Base-by-base conservation (phyloP, 2,329 filamentous ascomycete genomes). In the Clonostachys rhizophaga region DNA sequence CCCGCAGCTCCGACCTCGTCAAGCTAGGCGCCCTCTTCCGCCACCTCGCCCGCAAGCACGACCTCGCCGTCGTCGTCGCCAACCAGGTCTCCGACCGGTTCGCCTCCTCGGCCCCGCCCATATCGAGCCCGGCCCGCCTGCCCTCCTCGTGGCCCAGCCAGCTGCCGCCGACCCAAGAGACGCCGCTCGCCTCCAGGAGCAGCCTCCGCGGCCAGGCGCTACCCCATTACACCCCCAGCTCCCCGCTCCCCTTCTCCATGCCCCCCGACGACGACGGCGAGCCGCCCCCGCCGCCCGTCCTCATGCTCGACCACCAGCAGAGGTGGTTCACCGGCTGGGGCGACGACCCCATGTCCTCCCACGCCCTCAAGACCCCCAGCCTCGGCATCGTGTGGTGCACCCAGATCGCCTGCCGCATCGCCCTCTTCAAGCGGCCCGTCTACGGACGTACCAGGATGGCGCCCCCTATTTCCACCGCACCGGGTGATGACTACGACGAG, bases 51-150 rank as follows among this genome's bases (percentile, higher is more conserved):
- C 79, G 81, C 36, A 79, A 78, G 40, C 74, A 95, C 58, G 76
- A 86, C 53, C 73, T 96, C 42, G 91, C 91, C 20, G 77, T 99
- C 30, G 91, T 99, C 1, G 87, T 96, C 4, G 88, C 92, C 6
- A 99, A 99, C 62, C 94, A 99, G 66, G 92, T 99, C 33, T 88
- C 89, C 6, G 94, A 99, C 67, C 85, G 91, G 5, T 95, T 99
- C 56, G 53, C 59, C 46, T 59, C 59, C 7, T 47, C 46, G 44
- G 55, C 53, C 44, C 43, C 53, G 37, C 40, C 36, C 12, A 16
- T 44, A 16, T 20, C 24, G 24, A 9, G 40, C 20, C 14, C 43
- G 8, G 39, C 47, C 34, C 16, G 30, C n/a, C 18, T 40, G 35
- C 20, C 9, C 16, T 12, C 18, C 34, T 24, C 34, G 35, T 30